Evolutionary conservation across 2,329 filamentous ascomycete species (phyloP).

Genomic region (Xylaria sp.): DNA sequence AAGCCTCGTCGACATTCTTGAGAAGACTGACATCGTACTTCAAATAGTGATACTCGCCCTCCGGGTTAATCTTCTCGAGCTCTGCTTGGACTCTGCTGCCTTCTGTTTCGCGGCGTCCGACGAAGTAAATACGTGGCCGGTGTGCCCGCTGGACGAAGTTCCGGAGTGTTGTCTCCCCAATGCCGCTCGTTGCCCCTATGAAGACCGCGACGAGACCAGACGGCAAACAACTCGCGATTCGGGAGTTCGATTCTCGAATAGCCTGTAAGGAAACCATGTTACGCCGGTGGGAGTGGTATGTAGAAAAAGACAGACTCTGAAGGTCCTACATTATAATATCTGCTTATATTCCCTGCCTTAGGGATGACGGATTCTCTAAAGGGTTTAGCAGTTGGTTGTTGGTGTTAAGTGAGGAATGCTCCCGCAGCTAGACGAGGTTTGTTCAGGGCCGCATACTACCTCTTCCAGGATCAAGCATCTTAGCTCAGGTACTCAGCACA

Average conservation of each 20-base stretch:
- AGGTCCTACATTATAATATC: not conserved
- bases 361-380: not conserved
- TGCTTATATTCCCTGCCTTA: not conserved
- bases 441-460: no score
- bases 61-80: constrained; percentile 54
- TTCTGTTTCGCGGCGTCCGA: constrained; percentile 57
- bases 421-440: not conserved
- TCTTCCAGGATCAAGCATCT: no score
- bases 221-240: constrained; percentile 45
- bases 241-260: constrained; percentile 53
- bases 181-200: constrained; percentile 65
- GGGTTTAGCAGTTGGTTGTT: not conserved
- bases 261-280: constrained; percentile 35
- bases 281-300: not conserved
- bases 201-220: constrained; percentile 58
- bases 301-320: not conserved
- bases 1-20: constrained; percentile 61
- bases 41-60: constrained; percentile 59
- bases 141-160: constrained; percentile 49
- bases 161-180: constrained; percentile 61
- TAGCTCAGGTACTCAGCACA: no score
- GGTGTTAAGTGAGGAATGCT: not conserved
- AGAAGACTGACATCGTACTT: constrained; percentile 61
- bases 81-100: constrained; percentile 54
- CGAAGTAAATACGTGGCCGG: constrained; percentile 60